Percentiles rank a stretch among this genome's conserved stretches.
Evolutionary conservation across 2,329 filamentous ascomycete species (phyloP).

Genomic region (Pestalotiopsis sp.): DNA sequence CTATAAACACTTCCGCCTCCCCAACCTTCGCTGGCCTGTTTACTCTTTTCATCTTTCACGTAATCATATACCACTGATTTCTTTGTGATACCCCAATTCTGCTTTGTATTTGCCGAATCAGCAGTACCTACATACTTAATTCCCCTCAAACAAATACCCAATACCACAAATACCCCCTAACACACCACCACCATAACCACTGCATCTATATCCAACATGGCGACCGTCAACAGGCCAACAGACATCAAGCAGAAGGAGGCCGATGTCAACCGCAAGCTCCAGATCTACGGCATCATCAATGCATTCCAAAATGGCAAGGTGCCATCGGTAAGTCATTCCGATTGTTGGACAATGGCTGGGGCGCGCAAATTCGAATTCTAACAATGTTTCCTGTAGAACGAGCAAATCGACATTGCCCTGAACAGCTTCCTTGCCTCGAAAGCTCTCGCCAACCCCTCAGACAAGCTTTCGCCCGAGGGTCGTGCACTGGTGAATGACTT

Average conservation of each 20-base stretch:
- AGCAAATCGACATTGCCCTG: constrained; percentile 92
- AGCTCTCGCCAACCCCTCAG: constrained; percentile 68
- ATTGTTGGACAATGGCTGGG: not conserved
- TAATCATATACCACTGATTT: constrained; percentile 11
- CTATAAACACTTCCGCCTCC: constrained; percentile 6
- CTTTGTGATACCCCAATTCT: constrained; percentile 12
- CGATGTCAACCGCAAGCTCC: constrained; percentile 91
- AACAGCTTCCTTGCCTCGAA: constrained; percentile 82
- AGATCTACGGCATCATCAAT: constrained; percentile 86
- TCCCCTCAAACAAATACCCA: not conserved
- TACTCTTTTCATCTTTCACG: constrained; percentile 6
- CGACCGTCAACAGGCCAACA: constrained; percentile 70
- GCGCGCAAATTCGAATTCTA: not conserved
- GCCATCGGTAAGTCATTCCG: constrained; percentile 68
- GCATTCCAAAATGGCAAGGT: constrained; percentile 90
- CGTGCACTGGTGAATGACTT: constrained; percentile 77
- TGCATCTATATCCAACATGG: constrained; percentile 20
- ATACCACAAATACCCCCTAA: not conserved
- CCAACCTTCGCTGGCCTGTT: not conserved
- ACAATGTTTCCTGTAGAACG: constrained; percentile 61
- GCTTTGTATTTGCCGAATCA: not conserved
- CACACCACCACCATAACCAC: not conserved
- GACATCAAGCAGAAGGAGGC: constrained; percentile 77
- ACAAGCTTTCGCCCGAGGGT: constrained; percentile 81
- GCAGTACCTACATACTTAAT: not conserved